phyloP scores from a whole-genome alignment of 768 basidiomycete species.

The Pleurotus salmoneostramineus region DNA sequence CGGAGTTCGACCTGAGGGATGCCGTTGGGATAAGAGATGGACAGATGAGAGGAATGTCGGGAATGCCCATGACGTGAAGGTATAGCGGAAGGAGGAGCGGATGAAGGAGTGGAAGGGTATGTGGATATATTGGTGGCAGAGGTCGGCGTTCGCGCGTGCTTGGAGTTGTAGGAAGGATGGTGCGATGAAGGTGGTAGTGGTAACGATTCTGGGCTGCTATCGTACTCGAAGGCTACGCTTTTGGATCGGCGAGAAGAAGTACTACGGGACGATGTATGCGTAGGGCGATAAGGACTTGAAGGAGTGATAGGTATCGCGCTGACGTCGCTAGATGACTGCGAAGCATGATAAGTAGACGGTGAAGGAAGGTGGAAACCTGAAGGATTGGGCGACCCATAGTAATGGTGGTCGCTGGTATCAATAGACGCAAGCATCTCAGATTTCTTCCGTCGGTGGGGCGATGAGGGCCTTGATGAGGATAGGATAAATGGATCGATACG shows the following conservation, averaged over 20 bases:
- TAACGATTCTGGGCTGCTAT: background rate
- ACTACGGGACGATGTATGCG: background rate
- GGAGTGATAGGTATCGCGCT: background rate
- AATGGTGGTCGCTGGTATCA: constrained; percentile 2
- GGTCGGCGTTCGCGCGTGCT: constrained; percentile 1
- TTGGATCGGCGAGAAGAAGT: constrained; percentile 3
- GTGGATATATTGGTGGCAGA: background rate
- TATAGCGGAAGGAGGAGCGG: background rate
- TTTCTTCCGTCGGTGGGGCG: background rate
- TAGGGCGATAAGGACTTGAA: background rate
- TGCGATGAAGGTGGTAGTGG: background rate
- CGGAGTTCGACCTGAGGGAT: constrained; percentile 5
- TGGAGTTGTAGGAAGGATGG: background rate
- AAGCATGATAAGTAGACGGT: constrained; percentile 4
- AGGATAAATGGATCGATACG: constrained; percentile 5
- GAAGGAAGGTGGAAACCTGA: constrained; percentile 8
- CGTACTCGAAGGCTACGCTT: background rate
- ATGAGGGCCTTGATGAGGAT: background rate
- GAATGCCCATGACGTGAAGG: background rate
- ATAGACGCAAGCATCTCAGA: background rate
- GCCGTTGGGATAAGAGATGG: background rate
- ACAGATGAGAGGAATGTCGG: constrained; percentile 4
- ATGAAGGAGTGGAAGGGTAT: background rate
- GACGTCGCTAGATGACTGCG: constrained; percentile 5
- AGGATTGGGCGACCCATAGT: background rate